Evolutionary conservation across 2,329 filamentous ascomycete genomes (phyloP).

Genomic region (Pseudogymnoascus sp.): DNA sequence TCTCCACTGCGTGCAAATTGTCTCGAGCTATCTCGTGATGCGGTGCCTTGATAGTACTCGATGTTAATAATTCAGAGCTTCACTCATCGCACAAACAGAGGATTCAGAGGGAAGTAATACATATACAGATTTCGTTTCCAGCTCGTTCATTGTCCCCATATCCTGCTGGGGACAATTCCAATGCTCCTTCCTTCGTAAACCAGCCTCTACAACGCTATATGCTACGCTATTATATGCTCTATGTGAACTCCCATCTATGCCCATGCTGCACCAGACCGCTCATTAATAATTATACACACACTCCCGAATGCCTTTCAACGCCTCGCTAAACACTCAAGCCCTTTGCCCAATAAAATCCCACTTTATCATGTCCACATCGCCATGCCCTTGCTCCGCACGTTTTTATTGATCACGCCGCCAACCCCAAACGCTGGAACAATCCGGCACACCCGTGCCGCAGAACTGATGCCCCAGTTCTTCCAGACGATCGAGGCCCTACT

Average conservation of each 20-base stretch:
- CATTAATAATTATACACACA: neutral
- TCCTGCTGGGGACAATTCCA: neutral
- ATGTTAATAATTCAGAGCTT: neutral
- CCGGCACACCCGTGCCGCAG: constrained; percentile 66
- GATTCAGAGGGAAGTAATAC: neutral
- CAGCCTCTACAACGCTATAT: neutral
- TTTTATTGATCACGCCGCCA: constrained; percentile 76
- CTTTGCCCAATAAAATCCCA: neutral
- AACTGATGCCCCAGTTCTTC: constrained; percentile 67
- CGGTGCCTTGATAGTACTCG: neutral
- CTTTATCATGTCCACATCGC: constrained; percentile 37
- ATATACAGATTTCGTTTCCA: neutral
- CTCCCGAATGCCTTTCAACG: neutral
- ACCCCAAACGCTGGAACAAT: constrained; percentile 86
- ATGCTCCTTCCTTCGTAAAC: neutral
- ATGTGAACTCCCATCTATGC: neutral
- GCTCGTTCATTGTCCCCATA: neutral
- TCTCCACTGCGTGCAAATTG: neutral
- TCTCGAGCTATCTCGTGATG: neutral
- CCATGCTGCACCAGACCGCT: constrained; percentile 4
- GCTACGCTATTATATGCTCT: neutral
- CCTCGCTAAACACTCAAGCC: neutral
- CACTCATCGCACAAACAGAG: neutral
- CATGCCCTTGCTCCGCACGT: constrained; percentile 62
- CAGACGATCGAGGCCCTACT: constrained; percentile 62